phyloP scores from a whole-genome alignment of 75 land plant genomes.

The Gnetum montanum region DNA sequence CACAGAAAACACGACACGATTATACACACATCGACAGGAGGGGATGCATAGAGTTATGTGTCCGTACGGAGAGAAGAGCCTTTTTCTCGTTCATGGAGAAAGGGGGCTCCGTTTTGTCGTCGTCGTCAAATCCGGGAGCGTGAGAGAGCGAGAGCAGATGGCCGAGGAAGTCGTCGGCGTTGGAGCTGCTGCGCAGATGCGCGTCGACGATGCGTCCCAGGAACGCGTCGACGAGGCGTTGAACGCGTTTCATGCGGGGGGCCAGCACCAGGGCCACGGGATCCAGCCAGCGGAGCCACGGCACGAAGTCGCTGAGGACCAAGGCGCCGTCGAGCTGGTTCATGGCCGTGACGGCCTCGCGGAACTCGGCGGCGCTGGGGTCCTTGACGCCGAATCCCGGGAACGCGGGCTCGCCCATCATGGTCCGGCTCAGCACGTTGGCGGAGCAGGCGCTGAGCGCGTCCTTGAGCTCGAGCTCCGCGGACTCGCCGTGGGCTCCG shows the following conservation, averaged over 20 bases:
- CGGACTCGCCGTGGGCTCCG: no score
- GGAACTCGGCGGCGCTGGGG: conserved; percentile 13
- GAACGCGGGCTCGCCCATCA: no score
- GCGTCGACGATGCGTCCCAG: conserved; percentile 24
- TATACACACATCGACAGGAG: no score
- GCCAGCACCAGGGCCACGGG: conserved; percentile 24
- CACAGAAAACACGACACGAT: no score
- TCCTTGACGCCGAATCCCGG: conserved; percentile 26
- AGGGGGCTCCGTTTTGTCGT: no score
- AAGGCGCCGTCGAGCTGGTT: conserved; percentile 1
- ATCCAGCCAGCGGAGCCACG: conserved; percentile 14
- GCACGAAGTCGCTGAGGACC: conserved; percentile 21
- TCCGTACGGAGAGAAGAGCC: no score
- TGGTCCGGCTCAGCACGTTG: conserved; percentile 11
- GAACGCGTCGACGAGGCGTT: conserved; percentile 13
- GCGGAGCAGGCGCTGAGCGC: neutral
- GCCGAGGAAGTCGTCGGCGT: no score
- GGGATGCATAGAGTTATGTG: no score
- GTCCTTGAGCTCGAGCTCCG: conserved; percentile 10
- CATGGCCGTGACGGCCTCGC: conserved; percentile 15
- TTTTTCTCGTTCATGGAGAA: no score
- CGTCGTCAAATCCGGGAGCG: no score
- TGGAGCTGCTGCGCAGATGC: conserved; percentile 7
- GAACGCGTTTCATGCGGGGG: conserved; percentile 9
- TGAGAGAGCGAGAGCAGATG: no score